phyloP scores from a whole-genome alignment of 2,329 filamentous ascomycete species.

The Aspergillus oerlinghausenensis region DNA sequence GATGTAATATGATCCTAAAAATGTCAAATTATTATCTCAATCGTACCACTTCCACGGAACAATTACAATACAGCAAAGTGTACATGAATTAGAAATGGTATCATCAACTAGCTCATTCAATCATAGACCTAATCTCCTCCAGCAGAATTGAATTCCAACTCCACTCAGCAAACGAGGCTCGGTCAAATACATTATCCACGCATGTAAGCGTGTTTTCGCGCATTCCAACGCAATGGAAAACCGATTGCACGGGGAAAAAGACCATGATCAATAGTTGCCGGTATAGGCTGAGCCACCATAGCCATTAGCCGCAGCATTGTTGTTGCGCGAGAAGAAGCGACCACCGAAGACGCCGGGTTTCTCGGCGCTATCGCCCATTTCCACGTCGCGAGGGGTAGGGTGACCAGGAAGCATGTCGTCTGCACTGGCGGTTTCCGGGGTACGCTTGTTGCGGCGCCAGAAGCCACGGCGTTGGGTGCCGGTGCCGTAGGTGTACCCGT shows the following conservation, averaged over 20 bases:
- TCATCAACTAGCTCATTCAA: conserved; percentile 3
- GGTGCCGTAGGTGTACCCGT: conserved; percentile 63
- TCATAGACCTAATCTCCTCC: neutral
- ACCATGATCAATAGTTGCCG: conserved; percentile 20
- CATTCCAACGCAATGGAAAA: neutral
- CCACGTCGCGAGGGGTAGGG: conserved; percentile 37
- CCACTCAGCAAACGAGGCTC: neutral
- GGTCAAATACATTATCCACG: neutral
- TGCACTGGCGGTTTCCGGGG: conserved; percentile 28
- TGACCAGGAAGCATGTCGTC: conserved; percentile 37
- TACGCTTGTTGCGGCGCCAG: conserved; percentile 41
- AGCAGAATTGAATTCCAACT: neutral
- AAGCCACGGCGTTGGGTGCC: conserved; percentile 44
- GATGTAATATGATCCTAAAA: too few species aligned
- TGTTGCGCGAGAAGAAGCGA: conserved; percentile 22
- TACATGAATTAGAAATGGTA: neutral
- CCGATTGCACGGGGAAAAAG: neutral
- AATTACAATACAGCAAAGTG: conserved; percentile 1
- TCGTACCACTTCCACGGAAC: neutral
- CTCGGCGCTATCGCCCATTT: conserved; percentile 19
- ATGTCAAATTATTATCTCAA: too few species aligned
- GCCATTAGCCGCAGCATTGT: conserved; percentile 7
- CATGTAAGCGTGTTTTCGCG: neutral
- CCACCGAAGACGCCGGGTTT: conserved; percentile 12
- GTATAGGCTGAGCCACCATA: conserved; percentile 31